Evolutionary conservation across 225 moss, liverwort and hornwort species (phyloP).

Genomic region (Sphagnum tenellum): DNA sequence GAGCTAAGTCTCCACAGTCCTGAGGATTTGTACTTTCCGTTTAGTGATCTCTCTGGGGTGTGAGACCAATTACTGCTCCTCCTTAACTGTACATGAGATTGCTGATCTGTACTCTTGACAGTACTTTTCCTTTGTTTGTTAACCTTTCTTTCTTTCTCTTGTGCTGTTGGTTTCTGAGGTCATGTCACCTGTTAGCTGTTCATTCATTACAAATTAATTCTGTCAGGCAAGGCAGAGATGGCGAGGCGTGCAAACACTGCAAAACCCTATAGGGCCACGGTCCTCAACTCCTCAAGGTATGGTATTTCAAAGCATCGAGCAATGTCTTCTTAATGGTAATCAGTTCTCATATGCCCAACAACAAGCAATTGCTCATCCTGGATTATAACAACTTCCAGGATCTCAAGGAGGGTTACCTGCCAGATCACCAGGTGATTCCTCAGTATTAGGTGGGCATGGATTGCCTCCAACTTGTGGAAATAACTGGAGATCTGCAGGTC

Average conservation of each 20-base stretch:
- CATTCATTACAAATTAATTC: slow-evolving; percentile 10
- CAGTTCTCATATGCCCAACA: slow-evolving; percentile 9
- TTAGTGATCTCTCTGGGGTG: no score
- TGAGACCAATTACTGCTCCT: no score
- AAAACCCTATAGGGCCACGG: no score
- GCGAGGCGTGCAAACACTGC: no score
- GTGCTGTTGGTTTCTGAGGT: no score
- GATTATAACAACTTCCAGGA: slow-evolving; percentile 15
- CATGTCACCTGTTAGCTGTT: not conserved
- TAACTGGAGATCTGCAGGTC: slow-evolving; percentile 38
- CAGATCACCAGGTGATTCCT: slow-evolving; percentile 16
- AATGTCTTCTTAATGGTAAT: slow-evolving; percentile 12
- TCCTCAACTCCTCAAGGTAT: no score
- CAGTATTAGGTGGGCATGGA: slow-evolving; percentile 7
- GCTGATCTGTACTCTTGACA: no score
- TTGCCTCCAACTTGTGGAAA: slow-evolving; percentile 11
- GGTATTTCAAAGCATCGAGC: slow-evolving; percentile 1
- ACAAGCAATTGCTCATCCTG: slow-evolving; percentile 9
- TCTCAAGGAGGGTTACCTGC: slow-evolving; percentile 2
- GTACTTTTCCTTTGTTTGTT: no score
- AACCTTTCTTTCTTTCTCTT: no score
- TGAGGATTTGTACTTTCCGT: no score
- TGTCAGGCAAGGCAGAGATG: slow-evolving; percentile 13
- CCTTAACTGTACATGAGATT: no score
- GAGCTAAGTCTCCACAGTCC: no score